Percentiles rank a stretch among this genome's conserved stretches.
Conservation (phyloP, 768 basidiomycete species). For the Pulveroboletus sp. region DNA sequence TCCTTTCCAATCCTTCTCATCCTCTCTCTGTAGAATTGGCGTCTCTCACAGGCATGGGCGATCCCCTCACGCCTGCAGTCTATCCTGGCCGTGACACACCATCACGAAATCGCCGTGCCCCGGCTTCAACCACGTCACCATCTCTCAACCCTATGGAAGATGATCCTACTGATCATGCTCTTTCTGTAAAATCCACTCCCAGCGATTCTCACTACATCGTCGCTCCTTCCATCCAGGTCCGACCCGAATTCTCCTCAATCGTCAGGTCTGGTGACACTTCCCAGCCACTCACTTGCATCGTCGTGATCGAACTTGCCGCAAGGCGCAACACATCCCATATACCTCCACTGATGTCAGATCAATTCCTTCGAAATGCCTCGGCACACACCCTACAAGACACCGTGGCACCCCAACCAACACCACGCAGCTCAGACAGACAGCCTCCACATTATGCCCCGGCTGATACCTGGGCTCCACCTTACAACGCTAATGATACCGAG, state of each 20-base stretch:
- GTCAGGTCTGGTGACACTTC: conserved; percentile 65
- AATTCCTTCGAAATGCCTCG: conserved; percentile 34
- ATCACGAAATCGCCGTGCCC: conserved; percentile 33
- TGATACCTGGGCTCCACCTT: conserved; percentile 27
- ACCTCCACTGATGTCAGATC: conserved; percentile 53
- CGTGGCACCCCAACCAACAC: conserved; percentile 13
- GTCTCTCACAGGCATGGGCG: conserved; percentile 86
- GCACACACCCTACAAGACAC: conserved; percentile 21
- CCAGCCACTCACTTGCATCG: conserved; percentile 90
- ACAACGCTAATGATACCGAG: conserved; percentile 28
- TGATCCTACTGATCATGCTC: conserved; percentile 71
- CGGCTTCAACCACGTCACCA: conserved; percentile 19
- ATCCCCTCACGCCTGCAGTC: conserved; percentile 49
- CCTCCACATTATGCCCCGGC: conserved; percentile 13
- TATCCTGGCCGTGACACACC: conserved; percentile 69
- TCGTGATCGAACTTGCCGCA: conserved; percentile 88
- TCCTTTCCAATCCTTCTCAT: conserved; percentile 5
- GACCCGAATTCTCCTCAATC: conserved; percentile 86
- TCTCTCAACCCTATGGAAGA: conserved; percentile 75
- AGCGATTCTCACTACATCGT: conserved; percentile 69
- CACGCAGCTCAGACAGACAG: conserved; percentile 16
- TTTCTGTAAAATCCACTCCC: conserved; percentile 47
- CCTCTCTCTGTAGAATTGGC: conserved; percentile 71
- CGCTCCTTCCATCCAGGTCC: conserved; percentile 90
- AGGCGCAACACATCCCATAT: conserved; percentile 54